phyloP scores from a whole-genome alignment of 179 eudicot species.

The Carnegiea gigantea region DNA sequence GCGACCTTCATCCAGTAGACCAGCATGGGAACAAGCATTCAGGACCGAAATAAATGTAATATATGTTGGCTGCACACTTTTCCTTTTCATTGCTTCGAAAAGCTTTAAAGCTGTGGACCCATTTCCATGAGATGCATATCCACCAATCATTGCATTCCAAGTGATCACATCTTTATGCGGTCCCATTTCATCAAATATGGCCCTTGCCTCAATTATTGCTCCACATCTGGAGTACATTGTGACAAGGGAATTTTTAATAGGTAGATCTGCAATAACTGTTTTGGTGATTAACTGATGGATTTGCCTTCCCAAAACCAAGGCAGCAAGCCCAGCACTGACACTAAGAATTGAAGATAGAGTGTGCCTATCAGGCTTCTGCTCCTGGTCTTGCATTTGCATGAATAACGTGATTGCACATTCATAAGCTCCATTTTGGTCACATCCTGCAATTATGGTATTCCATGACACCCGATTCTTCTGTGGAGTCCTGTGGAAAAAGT shows the following conservation, averaged over 20 bases:
- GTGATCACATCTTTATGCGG: slow-evolving; percentile 47
- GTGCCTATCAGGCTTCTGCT: slow-evolving; percentile 50
- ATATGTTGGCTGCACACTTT: slow-evolving; percentile 39
- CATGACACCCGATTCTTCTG: slow-evolving; percentile 50
- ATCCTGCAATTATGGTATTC: slow-evolving; percentile 58
- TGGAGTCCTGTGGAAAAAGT: slow-evolving; percentile 43
- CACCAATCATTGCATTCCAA: slow-evolving; percentile 74
- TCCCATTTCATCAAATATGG: slow-evolving; percentile 47
- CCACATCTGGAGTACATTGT: slow-evolving; percentile 71
- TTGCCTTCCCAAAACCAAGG: slow-evolving; percentile 44
- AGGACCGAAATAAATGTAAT: slow-evolving; percentile 57
- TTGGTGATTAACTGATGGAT: slow-evolving; percentile 51
- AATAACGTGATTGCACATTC: slow-evolving; percentile 43
- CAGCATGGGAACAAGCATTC: slow-evolving; percentile 57
- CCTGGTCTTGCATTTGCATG: slow-evolving; percentile 39
- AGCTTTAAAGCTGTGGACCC: slow-evolving; percentile 46
- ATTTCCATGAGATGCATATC: slow-evolving; percentile 61
- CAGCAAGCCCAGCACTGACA: slow-evolving; percentile 39
- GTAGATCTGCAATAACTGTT: slow-evolving; percentile 40
- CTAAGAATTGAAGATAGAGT: slow-evolving; percentile 57
- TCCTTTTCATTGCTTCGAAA: slow-evolving; percentile 49
- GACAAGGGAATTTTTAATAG: slow-evolving; percentile 52
- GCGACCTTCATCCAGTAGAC: slow-evolving; percentile 43
- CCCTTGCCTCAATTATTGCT: slow-evolving; percentile 42
- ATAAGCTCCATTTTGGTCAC: slow-evolving; percentile 40